These are phyloP conservation scores for Achlya hypogyna DNA, from an alignment of 352 stramenopile species.

Conservation along the genomic window DNA sequence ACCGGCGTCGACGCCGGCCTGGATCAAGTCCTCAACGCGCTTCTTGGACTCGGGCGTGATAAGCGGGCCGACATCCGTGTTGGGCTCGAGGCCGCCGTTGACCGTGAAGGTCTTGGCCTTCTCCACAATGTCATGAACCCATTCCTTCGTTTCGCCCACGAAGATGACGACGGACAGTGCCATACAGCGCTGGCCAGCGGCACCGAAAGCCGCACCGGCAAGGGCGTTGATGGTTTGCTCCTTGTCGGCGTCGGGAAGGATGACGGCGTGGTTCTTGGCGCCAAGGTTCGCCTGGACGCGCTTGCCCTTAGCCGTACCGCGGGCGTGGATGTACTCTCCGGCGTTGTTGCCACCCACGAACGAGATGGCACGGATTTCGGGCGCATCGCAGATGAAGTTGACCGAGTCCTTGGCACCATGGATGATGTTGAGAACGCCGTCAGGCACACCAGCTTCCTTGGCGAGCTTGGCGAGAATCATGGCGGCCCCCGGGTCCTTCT, in stretches of 20 bases:
- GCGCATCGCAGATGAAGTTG: conserved; percentile 92
- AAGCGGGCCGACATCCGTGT: conserved; percentile 76
- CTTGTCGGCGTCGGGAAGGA: conserved; percentile 92
- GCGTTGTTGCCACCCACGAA: conserved; percentile 93
- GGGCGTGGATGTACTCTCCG: conserved; percentile 91
- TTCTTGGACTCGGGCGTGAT: conserved; percentile 87
- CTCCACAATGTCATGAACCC: conserved; percentile 86
- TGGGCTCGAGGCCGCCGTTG: conserved; percentile 69
- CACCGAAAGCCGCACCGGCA: conserved; percentile 91
- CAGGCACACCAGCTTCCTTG: conserved; percentile 88
- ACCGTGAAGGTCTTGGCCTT: conserved; percentile 88
- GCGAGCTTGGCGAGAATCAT: conserved; percentile 91
- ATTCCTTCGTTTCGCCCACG: conserved; percentile 90
- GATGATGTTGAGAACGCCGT: conserved; percentile 95
- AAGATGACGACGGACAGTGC: conserved; percentile 93
- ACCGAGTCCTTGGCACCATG: conserved; percentile 85
- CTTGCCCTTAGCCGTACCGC: conserved; percentile 85
- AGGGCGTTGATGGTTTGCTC: conserved; percentile 81
- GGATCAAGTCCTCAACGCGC: conserved; percentile 84
- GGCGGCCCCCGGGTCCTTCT: conserved; percentile 85
- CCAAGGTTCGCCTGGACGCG: conserved; percentile 94
- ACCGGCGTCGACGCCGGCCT: conserved; percentile 82
- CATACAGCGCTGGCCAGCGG: conserved; percentile 97
- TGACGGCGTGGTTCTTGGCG: conserved; percentile 97
- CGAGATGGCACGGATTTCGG: conserved; percentile 92